These are phyloP conservation scores for Solanum piurae DNA, from an alignment of 257 asterid genomes.

Conservation along the genomic window DNA sequence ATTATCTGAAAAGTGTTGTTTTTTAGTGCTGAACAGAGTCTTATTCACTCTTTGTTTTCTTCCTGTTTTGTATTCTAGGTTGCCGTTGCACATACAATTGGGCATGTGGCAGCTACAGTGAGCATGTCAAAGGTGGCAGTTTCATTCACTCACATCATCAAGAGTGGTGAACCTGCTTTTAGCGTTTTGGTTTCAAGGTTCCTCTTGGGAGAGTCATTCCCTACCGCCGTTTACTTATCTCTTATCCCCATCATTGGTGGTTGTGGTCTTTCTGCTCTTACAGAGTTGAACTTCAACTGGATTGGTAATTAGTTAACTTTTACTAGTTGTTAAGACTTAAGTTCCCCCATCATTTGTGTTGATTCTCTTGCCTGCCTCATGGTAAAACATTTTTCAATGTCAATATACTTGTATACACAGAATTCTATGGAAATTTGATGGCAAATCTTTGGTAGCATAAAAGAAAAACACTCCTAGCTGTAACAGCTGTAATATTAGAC, in stretches of 20 bases:
- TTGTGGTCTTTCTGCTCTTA: constrained; percentile 76
- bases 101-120: constrained; percentile 97
- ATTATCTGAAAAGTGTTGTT: background rate
- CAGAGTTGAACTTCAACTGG: constrained; percentile 94
- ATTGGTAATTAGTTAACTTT: constrained; percentile 39
- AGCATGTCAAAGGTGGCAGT: constrained; percentile 99
- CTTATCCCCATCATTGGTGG: constrained; percentile 90
- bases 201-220: constrained; percentile 75
- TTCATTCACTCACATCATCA: constrained; percentile 91
- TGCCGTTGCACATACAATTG: constrained; percentile 96
- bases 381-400: background rate
- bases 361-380: background rate
- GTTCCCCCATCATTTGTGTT: background rate
- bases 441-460: background rate
- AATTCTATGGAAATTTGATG: background rate
- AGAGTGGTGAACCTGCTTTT: constrained; percentile 96
- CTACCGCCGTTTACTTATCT: constrained; percentile 63
- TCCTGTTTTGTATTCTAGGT: constrained; percentile 35
- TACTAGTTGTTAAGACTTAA: background rate
- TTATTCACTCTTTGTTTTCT: background rate
- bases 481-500: background rate
- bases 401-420: background rate
- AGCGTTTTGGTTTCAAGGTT: constrained; percentile 84
- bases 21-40: background rate
- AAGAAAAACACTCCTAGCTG: background rate